Evolutionary conservation across 768 basidiomycete species (phyloP).

Genomic region (Agaricus subrufescens): DNA sequence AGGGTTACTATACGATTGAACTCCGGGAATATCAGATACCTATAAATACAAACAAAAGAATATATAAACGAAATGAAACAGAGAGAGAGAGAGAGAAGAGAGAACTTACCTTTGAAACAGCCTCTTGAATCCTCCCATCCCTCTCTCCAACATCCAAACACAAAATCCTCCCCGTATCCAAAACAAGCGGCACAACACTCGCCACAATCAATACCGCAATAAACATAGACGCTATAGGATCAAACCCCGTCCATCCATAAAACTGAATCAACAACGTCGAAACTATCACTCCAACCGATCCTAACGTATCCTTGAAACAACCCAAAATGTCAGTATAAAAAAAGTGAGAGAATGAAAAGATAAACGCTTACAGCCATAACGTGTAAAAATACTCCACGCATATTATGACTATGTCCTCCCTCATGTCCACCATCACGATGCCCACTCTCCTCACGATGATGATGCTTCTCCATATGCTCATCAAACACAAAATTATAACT

Average conservation of each 20-base stretch:
- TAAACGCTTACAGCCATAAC: conserved; percentile 80
- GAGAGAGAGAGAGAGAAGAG: background rate
- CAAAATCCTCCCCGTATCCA: conserved; percentile 88
- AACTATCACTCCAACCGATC: conserved; percentile 96
- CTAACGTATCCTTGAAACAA: conserved; percentile 74
- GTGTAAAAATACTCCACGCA: conserved; percentile 98
- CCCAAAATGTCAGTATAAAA: background rate
- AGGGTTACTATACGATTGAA: conserved; percentile 74
- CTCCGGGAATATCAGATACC: conserved; percentile 72
- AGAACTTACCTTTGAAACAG: conserved; percentile 56
- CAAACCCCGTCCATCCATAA: conserved; percentile 98
- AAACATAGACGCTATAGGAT: conserved; percentile 95
- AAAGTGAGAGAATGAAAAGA: background rate
- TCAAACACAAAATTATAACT: conserved; percentile 52
- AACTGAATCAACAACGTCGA: conserved; percentile 93
- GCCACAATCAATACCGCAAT: conserved; percentile 94
- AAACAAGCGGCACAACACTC: conserved; percentile 91
- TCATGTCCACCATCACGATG: conserved; percentile 2
- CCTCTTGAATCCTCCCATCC: conserved; percentile 47
- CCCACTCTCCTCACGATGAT: background rate
- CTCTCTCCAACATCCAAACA: conserved; percentile 78
- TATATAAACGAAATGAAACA: conserved; percentile 14
- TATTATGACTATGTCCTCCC: conserved; percentile 94
- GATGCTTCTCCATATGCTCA: conserved; percentile 41
- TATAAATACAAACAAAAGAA: conserved; percentile 30